Evolutionary conservation across 2,329 filamentous ascomycete species (phyloP), one percentile per base, ranked within the genome.

Genomic region (Chaetomiaceae sp.): DNA sequence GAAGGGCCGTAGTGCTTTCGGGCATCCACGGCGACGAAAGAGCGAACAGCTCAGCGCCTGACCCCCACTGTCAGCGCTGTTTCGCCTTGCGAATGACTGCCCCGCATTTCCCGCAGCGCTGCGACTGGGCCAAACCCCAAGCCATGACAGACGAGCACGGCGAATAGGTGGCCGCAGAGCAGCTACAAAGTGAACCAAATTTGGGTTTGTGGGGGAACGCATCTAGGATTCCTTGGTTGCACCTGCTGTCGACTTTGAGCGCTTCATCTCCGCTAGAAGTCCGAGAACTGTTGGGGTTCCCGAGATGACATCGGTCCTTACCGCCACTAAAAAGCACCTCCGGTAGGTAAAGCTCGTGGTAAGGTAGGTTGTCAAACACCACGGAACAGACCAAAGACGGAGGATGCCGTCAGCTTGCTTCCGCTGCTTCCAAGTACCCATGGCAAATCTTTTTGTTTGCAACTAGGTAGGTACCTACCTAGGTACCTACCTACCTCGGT

Each of bases 41-140:
- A n/a, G 13, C 40, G 41, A 27, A 18, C 32, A 47, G 42, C 50
- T 40, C 21, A 32, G 18, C 29, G 20, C 14, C n/a, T 48, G 50
- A 53, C 51, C 51, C 51, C 51, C 50, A 48, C 51, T 20, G 11
- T 45, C 32, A n/a, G 8, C 34, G 21, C n/a, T 10, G 43, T 45
- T 37, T 53, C 38, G 51, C 45, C 45, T n/a, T 36, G 38, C 25
- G 34, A 34, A 30, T 34, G 11, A 21, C n/a, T 48, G 50, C 50
- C 50, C 50, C 50, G 50, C 50, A 53, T 38, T 40, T 42, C 23
- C 14, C 16, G 20, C 18, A 40, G 27, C 20, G 18, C 20, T 11
- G 30, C n/a, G 46, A 33, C 27, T 33, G 30, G 30, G 30, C 20
- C 16, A 11, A 25, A 29, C n/a, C 40, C 45, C 25, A 9, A 11